Conservation (phyloP, 2,329 filamentous ascomycete genomes). For the Aciculosporium take region DNA sequence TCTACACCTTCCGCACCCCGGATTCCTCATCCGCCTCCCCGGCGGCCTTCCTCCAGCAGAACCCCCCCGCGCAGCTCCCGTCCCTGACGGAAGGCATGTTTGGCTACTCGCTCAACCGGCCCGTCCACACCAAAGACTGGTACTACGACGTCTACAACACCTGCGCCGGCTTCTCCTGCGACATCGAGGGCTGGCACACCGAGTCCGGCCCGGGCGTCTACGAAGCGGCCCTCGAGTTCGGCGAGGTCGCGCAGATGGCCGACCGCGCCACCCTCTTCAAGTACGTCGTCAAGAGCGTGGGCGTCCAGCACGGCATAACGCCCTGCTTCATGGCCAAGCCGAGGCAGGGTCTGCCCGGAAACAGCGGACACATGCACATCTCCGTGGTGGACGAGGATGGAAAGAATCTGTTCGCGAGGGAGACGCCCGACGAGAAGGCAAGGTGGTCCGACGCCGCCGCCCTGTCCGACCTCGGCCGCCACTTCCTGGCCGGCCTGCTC, state of each 20-base stretch:
- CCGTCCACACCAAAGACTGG: constrained; percentile 82
- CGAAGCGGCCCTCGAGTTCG: constrained; percentile 87
- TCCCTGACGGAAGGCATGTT: constrained; percentile 89
- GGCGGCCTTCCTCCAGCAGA: constrained; percentile 57
- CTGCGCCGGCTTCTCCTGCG: constrained; percentile 62
- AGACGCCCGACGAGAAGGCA: constrained; percentile 54
- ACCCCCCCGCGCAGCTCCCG: constrained; percentile 60
- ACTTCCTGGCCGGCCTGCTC: constrained; percentile 84
- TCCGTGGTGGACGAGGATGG: constrained; percentile 70
- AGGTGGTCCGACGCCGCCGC: constrained; percentile 61
- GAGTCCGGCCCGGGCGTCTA: constrained; percentile 90
- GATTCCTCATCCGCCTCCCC: constrained; percentile 42
- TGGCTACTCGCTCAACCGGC: constrained; percentile 77
- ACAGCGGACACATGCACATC: constrained; percentile 91
- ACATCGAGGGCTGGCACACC: constrained; percentile 90
- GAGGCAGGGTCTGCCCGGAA: constrained; percentile 76
- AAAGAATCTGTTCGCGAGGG: constrained; percentile 71
- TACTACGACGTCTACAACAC: constrained; percentile 79
- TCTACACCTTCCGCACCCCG: constrained; percentile 77
- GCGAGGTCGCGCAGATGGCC: constrained; percentile 77
- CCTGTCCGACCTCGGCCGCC: constrained; percentile 75
- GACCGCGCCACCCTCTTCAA: constrained; percentile 91
- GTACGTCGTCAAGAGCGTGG: constrained; percentile 80
- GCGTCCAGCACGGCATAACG: constrained; percentile 76
- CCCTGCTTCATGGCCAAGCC: constrained; percentile 99